Conservation (phyloP, 2,329 filamentous ascomycete genomes). For the Phaeophleospora eucalypticola region DNA sequence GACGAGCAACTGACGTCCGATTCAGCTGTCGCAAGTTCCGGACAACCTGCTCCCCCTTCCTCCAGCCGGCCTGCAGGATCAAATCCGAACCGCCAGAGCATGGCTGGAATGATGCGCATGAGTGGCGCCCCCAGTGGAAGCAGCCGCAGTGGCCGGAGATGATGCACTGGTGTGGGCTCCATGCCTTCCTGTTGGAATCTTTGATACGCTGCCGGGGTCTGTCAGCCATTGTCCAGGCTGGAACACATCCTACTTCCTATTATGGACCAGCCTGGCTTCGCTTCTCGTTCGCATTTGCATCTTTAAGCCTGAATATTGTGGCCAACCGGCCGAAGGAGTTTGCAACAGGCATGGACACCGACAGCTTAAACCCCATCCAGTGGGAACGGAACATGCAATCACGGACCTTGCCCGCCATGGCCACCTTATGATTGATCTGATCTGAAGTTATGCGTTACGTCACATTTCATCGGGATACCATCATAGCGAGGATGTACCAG, state of each 20-base stretch:
- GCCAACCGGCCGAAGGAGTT: not conserved
- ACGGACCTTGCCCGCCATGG: not conserved
- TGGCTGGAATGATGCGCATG: slow-evolving; percentile 11
- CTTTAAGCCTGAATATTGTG: not conserved
- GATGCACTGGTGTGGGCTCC: not conserved
- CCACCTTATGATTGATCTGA: not conserved
- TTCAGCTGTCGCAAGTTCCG: slow-evolving; percentile 23
- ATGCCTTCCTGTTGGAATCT: not conserved
- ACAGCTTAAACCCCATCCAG: not conserved
- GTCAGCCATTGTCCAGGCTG: not conserved
- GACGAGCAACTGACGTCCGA: slow-evolving; percentile 22
- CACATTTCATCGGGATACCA: not conserved
- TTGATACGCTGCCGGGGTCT: not conserved
- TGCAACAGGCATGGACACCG: not conserved
- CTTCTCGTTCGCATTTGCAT: not conserved
- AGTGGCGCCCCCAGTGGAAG: slow-evolving; percentile 2
- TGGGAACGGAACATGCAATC: not conserved
- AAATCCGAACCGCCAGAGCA: slow-evolving; percentile 17
- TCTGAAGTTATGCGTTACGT: not conserved
- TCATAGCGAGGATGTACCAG: not conserved
- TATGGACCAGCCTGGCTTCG: not conserved
- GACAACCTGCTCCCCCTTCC: slow-evolving; percentile 10
- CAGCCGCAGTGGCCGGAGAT: slow-evolving; percentile 7
- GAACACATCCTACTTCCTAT: not conserved
- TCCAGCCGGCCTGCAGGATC: slow-evolving; percentile 2